These are phyloP conservation scores for Calocybe gangraenosa DNA, from an alignment of 768 basidiomycete species.

Conservation along the genomic window DNA sequence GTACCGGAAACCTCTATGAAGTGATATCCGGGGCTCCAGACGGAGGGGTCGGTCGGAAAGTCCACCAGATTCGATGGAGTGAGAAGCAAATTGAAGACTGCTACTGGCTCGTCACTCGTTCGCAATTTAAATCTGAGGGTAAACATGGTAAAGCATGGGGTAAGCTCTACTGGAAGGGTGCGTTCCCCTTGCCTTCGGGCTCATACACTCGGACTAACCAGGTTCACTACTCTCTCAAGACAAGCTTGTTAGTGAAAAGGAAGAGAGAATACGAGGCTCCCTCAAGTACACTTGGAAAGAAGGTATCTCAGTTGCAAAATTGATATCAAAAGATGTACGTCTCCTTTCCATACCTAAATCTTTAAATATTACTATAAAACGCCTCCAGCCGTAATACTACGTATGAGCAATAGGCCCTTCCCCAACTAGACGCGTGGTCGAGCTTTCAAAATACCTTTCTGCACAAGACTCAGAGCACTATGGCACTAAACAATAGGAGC, in stretches of 20 bases:
- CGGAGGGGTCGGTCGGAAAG: slow-evolving; percentile 62
- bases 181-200: slow-evolving; percentile 19
- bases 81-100: slow-evolving; percentile 60
- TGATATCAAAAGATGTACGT: slow-evolving; percentile 3
- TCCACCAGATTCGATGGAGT: slow-evolving; percentile 74
- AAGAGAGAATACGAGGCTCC: slow-evolving; percentile 64
- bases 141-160: slow-evolving; percentile 85
- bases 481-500: too few relatives aligned
- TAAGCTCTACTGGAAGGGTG: slow-evolving; percentile 73
- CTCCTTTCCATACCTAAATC: too few relatives aligned
- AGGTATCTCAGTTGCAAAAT: slow-evolving; percentile 41
- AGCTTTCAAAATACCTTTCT: too few relatives aligned
- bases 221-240: slow-evolving; percentile 34
- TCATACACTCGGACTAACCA: slow-evolving; percentile 1
- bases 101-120: slow-evolving; percentile 74
- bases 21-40: slow-evolving; percentile 65
- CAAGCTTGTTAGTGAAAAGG: slow-evolving; percentile 50
- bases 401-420: too few relatives aligned
- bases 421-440: too few relatives aligned
- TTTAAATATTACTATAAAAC: too few relatives aligned
- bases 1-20: slow-evolving; percentile 67
- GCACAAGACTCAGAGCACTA: too few relatives aligned
- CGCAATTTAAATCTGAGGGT: slow-evolving; percentile 69
- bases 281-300: slow-evolving; percentile 74
- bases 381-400: too few relatives aligned